Evolutionary conservation across 2,329 filamentous ascomycete species (phyloP), one percentile per base, ranked within the genome.

Genomic region (Neofusicoccum cordaticola): DNA sequence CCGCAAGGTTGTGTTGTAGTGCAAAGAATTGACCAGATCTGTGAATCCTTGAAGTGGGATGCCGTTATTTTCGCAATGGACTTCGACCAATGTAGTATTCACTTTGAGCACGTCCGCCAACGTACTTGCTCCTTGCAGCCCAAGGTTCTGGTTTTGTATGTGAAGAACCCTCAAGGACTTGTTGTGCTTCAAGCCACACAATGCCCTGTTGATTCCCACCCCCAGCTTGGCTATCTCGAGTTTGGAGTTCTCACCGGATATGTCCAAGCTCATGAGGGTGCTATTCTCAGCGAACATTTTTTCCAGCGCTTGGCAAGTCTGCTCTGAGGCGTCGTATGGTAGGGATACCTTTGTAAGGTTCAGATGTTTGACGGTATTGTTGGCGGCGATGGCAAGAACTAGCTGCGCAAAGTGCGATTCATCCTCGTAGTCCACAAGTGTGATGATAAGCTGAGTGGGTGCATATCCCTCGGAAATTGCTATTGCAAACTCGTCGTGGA

Each of bases 41-140:
- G 87, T 90, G 68, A 90, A 88, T 1, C 87, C 88, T 68, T 88
- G 86, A n/a, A 90, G 80, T 51, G 87, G 88, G 63, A 90, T 89
- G 63, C 87, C 86, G 71, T 92, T 92, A 73, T 89, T 87, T 67
- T 89, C 88, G 73, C 89, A 91, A 69, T 90, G 83, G 5, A 92
- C 81, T 71, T 91, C 86, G 31, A 83, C 81, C 4, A 92, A 77
- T 1, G 84, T 85, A 2, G 75, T 80, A 70, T 91, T 91, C 66
- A 82, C 82, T 70, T 88, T 86, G 41, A 91, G 77, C 15, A 91
- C 88, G 17, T 89, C 88, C 1, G 88, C 86, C 41, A 91, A 79
- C 0, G 88, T 89, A 70, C 85, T 90, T 3, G 89, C 88, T 37
- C 89, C 89, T 74, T 88, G 87, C 22, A 90, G 74, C 3, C 89